Percentiles rank a stretch among this genome's conserved stretches.
Conservation (phyloP, 2,329 filamentous ascomycete genomes). For the Neonectria coccinea region DNA sequence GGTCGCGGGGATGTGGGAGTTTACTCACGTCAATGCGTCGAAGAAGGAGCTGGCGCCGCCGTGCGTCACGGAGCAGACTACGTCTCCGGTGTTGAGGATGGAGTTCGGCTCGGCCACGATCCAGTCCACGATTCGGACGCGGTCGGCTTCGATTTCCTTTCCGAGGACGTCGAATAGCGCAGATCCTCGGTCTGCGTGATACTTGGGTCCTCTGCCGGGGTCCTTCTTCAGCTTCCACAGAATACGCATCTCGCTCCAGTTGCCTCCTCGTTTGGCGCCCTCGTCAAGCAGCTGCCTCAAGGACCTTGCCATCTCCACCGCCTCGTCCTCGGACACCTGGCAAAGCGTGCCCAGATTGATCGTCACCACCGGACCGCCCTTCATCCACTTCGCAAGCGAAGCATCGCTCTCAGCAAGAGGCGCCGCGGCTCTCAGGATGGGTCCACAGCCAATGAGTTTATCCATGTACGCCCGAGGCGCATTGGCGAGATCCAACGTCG, state of each 20-base stretch:
- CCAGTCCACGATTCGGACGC: constrained; percentile 18
- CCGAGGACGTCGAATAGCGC: background rate
- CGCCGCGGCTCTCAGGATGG: constrained; percentile 4
- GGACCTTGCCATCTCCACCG: constrained; percentile 16
- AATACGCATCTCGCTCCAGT: constrained; percentile 1
- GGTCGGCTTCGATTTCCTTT: constrained; percentile 6
- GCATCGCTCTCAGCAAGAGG: background rate
- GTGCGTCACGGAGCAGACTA: constrained; percentile 25
- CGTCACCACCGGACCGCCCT: constrained; percentile 5
- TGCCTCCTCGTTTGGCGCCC: background rate
- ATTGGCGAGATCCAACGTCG: background rate
- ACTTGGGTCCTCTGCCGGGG: constrained; percentile 1
- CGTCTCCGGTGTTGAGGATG: constrained; percentile 22
- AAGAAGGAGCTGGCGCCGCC: constrained; percentile 25
- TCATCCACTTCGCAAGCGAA: background rate
- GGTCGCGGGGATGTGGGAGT: background rate
- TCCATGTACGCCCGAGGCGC: background rate
- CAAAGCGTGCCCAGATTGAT: constrained; percentile 14
- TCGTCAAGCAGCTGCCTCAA: constrained; percentile 6
- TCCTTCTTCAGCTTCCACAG: constrained; percentile 19
- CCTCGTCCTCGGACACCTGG: background rate
- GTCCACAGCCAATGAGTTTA: constrained; percentile 1
- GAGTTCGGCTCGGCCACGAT: constrained; percentile 22
- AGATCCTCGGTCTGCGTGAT: background rate
- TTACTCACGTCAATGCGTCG: constrained; percentile 14